A percentile compares a stretch with the other conserved stretches of the same genome.
phyloP scores from a whole-genome alignment of 306 rosid species.

The Vigna reflexopilosa region DNA sequence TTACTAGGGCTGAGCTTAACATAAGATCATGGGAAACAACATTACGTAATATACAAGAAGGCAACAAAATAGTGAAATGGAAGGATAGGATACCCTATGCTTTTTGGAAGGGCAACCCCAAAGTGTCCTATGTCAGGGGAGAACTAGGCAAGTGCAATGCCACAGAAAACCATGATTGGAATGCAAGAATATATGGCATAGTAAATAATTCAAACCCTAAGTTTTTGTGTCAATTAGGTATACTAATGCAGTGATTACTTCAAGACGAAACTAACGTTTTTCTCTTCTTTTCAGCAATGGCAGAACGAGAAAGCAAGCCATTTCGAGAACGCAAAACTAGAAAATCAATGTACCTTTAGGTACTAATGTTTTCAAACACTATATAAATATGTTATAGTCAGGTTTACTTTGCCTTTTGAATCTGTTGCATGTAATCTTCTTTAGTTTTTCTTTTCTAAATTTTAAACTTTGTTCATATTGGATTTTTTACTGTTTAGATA shows the following conservation, averaged over 20 bases:
- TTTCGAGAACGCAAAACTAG: slow-evolving; percentile 49
- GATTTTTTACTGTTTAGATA: slow-evolving; percentile 42
- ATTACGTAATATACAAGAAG: slow-evolving; percentile 41
- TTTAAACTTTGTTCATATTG: not conserved
- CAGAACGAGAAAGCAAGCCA: not conserved
- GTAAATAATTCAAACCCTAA: slow-evolving; percentile 27
- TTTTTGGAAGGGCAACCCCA: slow-evolving; percentile 63
- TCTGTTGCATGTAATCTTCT: not conserved
- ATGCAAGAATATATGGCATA: slow-evolving; percentile 48
- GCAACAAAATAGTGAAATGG: slow-evolving; percentile 52
- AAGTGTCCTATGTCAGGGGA: slow-evolving; percentile 17
- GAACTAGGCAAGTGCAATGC: slow-evolving; percentile 50
- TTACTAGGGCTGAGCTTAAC: slow-evolving; percentile 52
- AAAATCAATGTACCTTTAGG: slow-evolving; percentile 61
- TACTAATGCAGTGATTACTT: not conserved
- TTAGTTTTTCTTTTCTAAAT: not conserved
- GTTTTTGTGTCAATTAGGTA: not conserved
- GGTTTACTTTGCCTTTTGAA: not conserved
- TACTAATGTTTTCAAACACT: slow-evolving; percentile 11
- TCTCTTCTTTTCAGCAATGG: slow-evolving; percentile 49
- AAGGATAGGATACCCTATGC: slow-evolving; percentile 58
- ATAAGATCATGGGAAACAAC: slow-evolving; percentile 56
- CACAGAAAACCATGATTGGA: slow-evolving; percentile 47
- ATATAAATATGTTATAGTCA: not conserved
- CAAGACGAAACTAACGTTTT: not conserved